Evolutionary conservation across 257 asterid species (phyloP), one percentile per base, ranked within the genome.

Genomic region (Solanum ossicruentum): DNA sequence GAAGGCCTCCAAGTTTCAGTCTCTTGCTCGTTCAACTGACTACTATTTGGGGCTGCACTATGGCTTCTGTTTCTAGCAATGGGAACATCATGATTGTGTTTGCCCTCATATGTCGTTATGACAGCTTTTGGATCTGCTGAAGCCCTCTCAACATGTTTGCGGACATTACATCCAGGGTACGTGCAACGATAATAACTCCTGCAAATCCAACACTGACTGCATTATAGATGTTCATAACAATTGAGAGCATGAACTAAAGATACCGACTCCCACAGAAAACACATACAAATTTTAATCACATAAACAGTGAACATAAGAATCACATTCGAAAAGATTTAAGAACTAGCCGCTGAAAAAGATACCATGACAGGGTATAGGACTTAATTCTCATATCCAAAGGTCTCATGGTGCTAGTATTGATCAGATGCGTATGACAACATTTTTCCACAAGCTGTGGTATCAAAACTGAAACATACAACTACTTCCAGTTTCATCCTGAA

Each of bases 161-260:
- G 97, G 17, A 96, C 99, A 52, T 89, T 94, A 91, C 99, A 96
- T 80, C 98, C 99, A 2, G 93, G 89, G 81, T 84, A 91, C n/a
- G 99, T 94, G 82, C 99, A 96, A 75, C 94, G 92, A 89, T 95
- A 96, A 82, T 96, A 96, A 89, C 99, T 96, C 95, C 99, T 96
- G 92, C 72, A 85, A 72, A 49, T 66, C 12, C 80, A 67, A 36
- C 73, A 12, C 41, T 16, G 73, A 15, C 80, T 67, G 65, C 54
- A 63, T 65, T 41, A 63, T 10, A 20, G 60, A 75, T 47, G 16
- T 60, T 73, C 61, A 51, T 51, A 39, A 45, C 80, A 71, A 49
- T 23, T 23, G 43, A 77, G 45, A 51, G 47, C 6, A 77, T 15
- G 23, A 77, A 23, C 51, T 49, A 77, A 21, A 45, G 20, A 58